A percentile compares a stretch with the other conserved stretches of the same genome.
Conservation (phyloP, 1,139 yeast species). For the Magnusiomyces tetraspermus region DNA sequence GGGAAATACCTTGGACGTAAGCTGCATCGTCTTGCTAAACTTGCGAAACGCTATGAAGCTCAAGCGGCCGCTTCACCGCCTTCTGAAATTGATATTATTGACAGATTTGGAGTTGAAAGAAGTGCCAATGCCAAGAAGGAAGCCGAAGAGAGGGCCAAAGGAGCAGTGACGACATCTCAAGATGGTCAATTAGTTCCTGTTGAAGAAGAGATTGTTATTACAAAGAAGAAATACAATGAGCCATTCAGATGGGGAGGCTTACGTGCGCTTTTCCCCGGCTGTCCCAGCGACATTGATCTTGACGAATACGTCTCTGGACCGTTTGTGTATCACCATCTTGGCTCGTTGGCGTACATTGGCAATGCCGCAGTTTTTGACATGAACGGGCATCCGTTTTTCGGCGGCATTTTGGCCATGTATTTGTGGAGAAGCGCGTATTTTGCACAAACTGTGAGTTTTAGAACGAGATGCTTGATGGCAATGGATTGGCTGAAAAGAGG, state of each 20-base stretch:
- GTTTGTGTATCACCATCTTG: slow-evolving; percentile 49
- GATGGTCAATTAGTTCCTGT: background rate
- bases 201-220: slow-evolving; percentile 33
- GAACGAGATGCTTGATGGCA: slow-evolving; percentile 48
- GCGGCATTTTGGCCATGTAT: slow-evolving; percentile 56
- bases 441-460: slow-evolving; percentile 50
- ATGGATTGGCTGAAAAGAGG: slow-evolving; percentile 61
- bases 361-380: slow-evolving; percentile 58
- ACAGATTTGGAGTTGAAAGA: slow-evolving; percentile 18
- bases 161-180: too few species aligned
- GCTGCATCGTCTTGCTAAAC: slow-evolving; percentile 40
- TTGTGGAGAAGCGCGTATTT: slow-evolving; percentile 59
- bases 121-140: slow-evolving; percentile 18
- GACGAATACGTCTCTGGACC: slow-evolving; percentile 48
- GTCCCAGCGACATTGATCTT: slow-evolving; percentile 29
- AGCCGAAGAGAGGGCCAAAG: too few species aligned
- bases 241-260: background rate
- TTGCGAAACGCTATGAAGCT: slow-evolving; percentile 14
- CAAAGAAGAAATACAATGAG: slow-evolving; percentile 16
- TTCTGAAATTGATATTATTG: slow-evolving; percentile 26
- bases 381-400: slow-evolving; percentile 46
- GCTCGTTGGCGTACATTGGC: slow-evolving; percentile 54
- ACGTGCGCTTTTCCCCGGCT: background rate
- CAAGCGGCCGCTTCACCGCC: background rate
- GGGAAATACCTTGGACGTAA: slow-evolving; percentile 52